Evolutionary conservation across 192 early-diverging fungal species (phyloP), one percentile per base, ranked within the genome.

Genomic region (Backusella westeae): DNA sequence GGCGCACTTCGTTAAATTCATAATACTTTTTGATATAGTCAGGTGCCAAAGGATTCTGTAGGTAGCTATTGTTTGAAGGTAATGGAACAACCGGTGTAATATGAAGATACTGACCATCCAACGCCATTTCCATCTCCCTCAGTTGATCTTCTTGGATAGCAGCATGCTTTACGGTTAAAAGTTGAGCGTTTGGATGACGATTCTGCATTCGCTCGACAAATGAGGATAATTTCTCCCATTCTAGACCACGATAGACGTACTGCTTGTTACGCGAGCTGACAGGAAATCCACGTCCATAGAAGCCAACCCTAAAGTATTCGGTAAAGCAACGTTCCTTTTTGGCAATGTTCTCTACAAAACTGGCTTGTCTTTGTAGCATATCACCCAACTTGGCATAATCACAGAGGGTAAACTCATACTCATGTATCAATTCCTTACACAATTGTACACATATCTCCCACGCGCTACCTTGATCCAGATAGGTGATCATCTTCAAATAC

Each of bases 361-460:
- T 82, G 0, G 91, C 89, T 77, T 93, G 88, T 26, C 84, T 77
- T 4, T 82, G 78, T 12, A 90, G 78, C 14, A 91, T 82, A 2
- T 87, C 83, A n/a, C 88, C 82, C 35, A 89, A 69, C 26, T 87
- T 87, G 34, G 17, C 36, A 66, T 89, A 94, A 74, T 91, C 86
- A 72, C 80, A 87, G 5, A 79, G 70, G 8, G 83, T 79, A 23
- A 73, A 75, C 72, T 91, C 91, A 65, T 91, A 94, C 44, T 92
- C 83, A 4, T 77, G 71, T 7, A 71, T 82, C 17, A 94, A 79
- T 75, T 94, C 92, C 32, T 87, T 82, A 76, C 89, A 92, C 6
- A 93, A 52, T 17, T 87, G 86, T 41, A 92, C 82, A n/a, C 90
- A 90, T 2, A 90, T 74, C 76, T 94, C 93, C 93, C 93, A 94